Evolutionary conservation across 805 yeast genomes (phyloP).

Genomic region (Lipomyces orientalis): DNA sequence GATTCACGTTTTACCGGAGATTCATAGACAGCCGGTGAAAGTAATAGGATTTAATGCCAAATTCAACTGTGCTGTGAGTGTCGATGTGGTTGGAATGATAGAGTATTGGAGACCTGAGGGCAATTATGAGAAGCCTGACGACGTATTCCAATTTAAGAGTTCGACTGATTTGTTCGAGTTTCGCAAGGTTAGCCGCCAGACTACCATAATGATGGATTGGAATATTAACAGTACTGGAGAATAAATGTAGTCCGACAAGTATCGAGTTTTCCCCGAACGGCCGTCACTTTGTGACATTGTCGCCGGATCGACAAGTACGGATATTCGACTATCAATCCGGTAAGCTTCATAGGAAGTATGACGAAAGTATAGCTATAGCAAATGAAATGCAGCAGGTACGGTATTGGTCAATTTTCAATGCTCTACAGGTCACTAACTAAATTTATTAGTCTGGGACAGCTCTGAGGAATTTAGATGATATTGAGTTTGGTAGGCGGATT

Average conservation of each 20-base stretch:
- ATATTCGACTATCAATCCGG: slow-evolving; percentile 49
- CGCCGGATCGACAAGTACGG: slow-evolving; percentile 47
- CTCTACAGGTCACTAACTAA: neutral
- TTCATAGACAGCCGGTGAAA: slow-evolving; percentile 42
- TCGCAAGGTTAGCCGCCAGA: slow-evolving; percentile 40
- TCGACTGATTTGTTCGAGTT: slow-evolving; percentile 50
- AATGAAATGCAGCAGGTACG: slow-evolving; percentile 41
- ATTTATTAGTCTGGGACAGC: slow-evolving; percentile 35
- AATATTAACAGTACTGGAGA: neutral
- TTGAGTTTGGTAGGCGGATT: slow-evolving; percentile 43
- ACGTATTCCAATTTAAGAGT: slow-evolving; percentile 48
- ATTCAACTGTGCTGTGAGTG: slow-evolving; percentile 43
- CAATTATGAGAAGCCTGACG: slow-evolving; percentile 37
- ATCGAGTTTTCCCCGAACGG: slow-evolving; percentile 43
- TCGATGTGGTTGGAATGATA: slow-evolving; percentile 46
- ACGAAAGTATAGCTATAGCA: slow-evolving; percentile 42
- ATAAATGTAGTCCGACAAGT: slow-evolving; percentile 41
- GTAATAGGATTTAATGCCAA: slow-evolving; percentile 39
- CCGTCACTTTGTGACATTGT: slow-evolving; percentile 43
- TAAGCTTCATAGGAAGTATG: slow-evolving; percentile 43
- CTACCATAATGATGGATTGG: neutral
- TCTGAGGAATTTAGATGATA: slow-evolving; percentile 35
- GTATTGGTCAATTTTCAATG: neutral
- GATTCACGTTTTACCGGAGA: slow-evolving; percentile 19
- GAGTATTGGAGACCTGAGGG: slow-evolving; percentile 48